Evolutionary conservation across 2,329 filamentous ascomycete genomes (phyloP), one percentile per base, ranked within the genome.

Genomic region (Hymenoscyphus scutula): DNA sequence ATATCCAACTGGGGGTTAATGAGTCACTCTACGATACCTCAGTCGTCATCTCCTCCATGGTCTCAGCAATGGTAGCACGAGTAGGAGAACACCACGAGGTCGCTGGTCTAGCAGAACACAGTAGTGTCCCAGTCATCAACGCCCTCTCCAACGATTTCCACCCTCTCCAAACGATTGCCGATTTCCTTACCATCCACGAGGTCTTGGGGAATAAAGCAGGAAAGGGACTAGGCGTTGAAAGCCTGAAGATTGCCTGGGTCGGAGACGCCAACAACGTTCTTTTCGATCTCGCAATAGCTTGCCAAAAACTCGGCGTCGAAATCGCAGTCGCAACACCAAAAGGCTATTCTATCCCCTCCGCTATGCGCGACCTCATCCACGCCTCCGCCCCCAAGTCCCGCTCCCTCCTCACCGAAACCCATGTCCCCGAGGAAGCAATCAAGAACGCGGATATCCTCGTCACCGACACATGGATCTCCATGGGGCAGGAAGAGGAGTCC

Each of bases 191-290:
- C 30, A 88, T 99, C 59, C 82, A 90, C 74, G 94, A 98, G 78
- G 81, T 83, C 1, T 92, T 93, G 75, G 55, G 62, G 10, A 58
- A 48, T 29, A 60, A 60, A 27, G 25, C 11, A 8, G 55, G 59
- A 23, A 57, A 58, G 27, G 58, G 67, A 59, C 81, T 96, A 7
- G 90, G 91, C 1, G 80, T 96, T 4, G 84, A 91, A 69, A 91
- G 92, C 0, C 77, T 97, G 71, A 98, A 97, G 78, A 85, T 98
- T 65, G 94, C 95, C 17, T 99, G 95, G 95, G 82, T 99, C 54
- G 94, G 94, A 59, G 94, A 99, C 74, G 92, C 92, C 11, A 99
- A 98, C 80, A 99, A 99, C 71, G 94, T 99, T 30, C 85, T 98
- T 27, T 97, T 93, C 73, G 94, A 99, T 74, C 83, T 98, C 60